phyloP scores from a whole-genome alignment of 2,329 filamentous ascomycete genomes.

The Phialophora verrucosa region DNA sequence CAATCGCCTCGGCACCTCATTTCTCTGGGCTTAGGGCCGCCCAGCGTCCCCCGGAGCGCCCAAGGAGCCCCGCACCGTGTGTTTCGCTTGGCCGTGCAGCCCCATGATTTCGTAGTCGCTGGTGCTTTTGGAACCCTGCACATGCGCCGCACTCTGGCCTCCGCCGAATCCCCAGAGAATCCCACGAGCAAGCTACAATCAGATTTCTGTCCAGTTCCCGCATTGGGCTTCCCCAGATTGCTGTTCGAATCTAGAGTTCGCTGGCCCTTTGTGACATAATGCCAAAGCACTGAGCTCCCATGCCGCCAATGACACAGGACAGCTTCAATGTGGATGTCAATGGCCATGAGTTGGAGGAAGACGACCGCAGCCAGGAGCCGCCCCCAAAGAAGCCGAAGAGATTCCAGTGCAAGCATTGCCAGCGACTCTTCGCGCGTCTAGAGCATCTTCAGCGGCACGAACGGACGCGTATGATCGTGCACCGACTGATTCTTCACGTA shows the following conservation, averaged over 20 bases:
- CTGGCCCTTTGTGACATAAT: slow-evolving; percentile 9
- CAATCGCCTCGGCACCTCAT: slow-evolving; percentile 1
- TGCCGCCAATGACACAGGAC: slow-evolving; percentile 27
- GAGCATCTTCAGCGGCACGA: slow-evolving; percentile 52
- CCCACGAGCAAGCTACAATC: slow-evolving; percentile 11
- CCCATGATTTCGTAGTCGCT: slow-evolving; percentile 10
- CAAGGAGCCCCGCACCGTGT: slow-evolving; percentile 6
- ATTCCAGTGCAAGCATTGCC: slow-evolving; percentile 43
- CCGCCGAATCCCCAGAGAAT: slow-evolving; percentile 20
- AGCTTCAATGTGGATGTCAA: slow-evolving; percentile 20
- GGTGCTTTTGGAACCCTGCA: neutral
- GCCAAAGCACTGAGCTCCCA: slow-evolving; percentile 8
- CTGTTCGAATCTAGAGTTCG: slow-evolving; percentile 6
- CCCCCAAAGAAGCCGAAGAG: slow-evolving; percentile 50
- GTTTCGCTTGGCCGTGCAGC: slow-evolving; percentile 10
- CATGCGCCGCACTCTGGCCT: slow-evolving; percentile 2
- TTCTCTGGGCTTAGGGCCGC: neutral
- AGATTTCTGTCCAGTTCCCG: slow-evolving; percentile 5
- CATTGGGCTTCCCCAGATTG: slow-evolving; percentile 13
- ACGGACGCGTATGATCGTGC: slow-evolving; percentile 42
- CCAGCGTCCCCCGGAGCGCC: neutral
- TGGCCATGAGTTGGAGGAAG: slow-evolving; percentile 18
- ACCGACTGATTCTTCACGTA: neutral
- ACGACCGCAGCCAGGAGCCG: slow-evolving; percentile 31
- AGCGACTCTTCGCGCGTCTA: slow-evolving; percentile 43